Evolutionary conservation across 192 early-diverging fungal species (phyloP).

Genomic region (Chytriomyces confervae): DNA sequence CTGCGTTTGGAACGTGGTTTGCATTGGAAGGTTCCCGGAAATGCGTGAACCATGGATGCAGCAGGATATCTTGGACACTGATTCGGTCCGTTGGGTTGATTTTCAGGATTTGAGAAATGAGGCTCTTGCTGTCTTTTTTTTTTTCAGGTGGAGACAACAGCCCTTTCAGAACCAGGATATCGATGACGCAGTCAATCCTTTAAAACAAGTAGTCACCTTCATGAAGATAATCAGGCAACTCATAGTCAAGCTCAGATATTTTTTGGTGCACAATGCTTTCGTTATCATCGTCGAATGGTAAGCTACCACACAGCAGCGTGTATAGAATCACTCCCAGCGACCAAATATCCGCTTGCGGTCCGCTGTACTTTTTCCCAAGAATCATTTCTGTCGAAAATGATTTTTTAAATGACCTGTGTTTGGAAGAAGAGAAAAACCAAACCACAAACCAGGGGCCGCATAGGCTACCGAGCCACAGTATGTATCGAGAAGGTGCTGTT

Average conservation of each 20-base stretch:
- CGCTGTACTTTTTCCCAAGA: conserved; percentile 75
- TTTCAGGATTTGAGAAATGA: conserved; percentile 71
- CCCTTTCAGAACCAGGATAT: not conserved
- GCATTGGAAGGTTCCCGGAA: conserved; percentile 24
- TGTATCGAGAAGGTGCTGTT: conserved; percentile 53
- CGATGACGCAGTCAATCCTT: not conserved
- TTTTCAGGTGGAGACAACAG: not conserved
- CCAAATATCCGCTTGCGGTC: conserved; percentile 64
- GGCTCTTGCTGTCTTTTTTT: conserved; percentile 59
- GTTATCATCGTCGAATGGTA: conserved; percentile 74
- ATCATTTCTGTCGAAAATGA: conserved; percentile 69
- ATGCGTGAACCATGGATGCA: conserved; percentile 67
- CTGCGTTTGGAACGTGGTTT: conserved; percentile 26
- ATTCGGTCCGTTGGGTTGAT: conserved; percentile 69
- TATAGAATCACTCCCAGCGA: conserved; percentile 63
- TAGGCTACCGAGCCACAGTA: conserved; percentile 72
- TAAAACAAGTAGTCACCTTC: conserved; percentile 45
- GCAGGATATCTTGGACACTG: conserved; percentile 66
- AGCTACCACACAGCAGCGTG: conserved; percentile 53
- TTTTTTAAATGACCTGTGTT: not conserved
- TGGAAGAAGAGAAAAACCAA: not conserved
- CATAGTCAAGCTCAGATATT: conserved; percentile 76
- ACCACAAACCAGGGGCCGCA: conserved; percentile 72
- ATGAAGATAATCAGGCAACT: conserved; percentile 67
- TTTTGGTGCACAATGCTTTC: conserved; percentile 72